These are phyloP conservation scores for Erodium trifolium DNA, from an alignment of 441 rosid species.

Conservation along the genomic window DNA sequence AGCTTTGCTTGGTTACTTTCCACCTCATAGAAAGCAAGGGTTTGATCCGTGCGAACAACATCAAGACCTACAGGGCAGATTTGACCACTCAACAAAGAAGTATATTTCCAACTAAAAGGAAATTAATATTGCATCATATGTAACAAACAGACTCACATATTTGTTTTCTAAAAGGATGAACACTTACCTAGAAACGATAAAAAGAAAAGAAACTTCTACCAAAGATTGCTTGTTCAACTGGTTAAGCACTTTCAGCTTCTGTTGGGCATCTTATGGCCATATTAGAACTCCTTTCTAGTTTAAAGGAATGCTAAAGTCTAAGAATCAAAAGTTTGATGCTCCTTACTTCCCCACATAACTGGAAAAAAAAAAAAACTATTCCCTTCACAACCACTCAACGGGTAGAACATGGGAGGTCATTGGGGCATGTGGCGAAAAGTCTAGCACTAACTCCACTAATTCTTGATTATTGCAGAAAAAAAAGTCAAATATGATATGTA, in stretches of 20 bases:
- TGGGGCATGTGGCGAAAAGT: neutral
- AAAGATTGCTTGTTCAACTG: no score
- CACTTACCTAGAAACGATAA: no score
- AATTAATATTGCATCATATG: neutral
- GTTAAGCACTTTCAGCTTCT: no score
- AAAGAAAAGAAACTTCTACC: no score
- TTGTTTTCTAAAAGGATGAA: no score
- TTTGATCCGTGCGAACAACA: constrained; percentile 81
- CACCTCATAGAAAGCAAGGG: constrained; percentile 66
- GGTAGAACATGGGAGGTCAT: neutral
- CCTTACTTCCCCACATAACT: no score
- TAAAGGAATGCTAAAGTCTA: no score
- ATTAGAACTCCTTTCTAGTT: no score
- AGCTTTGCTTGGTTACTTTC: constrained; percentile 64
- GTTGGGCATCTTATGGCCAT: no score
- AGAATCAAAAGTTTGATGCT: no score
- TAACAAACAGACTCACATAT: neutral
- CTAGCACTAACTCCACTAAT: neutral
- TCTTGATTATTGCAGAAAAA: neutral
- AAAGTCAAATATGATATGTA: neutral
- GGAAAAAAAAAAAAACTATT: no score
- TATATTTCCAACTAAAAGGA: neutral
- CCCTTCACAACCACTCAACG: neutral
- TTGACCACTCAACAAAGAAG: constrained; percentile 1
- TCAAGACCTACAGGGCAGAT: constrained; percentile 60